Base-by-base conservation (phyloP, 78 protist genomes). In the Tieghemostelium lacteum region DNA sequence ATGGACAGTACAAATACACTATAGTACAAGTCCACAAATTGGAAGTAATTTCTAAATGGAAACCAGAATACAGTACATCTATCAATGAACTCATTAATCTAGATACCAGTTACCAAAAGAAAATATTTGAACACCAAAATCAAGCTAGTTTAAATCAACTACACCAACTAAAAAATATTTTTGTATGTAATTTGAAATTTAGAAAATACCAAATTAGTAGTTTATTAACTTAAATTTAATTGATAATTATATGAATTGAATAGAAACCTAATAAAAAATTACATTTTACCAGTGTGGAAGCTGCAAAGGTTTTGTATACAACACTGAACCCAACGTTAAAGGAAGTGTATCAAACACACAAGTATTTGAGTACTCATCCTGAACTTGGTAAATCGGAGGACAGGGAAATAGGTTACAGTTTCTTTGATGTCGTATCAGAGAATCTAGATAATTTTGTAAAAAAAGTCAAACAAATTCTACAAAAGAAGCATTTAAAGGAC, bases 311-410 rank as follows among this genome's bases (percentile, higher is more conserved):
- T 26, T 19, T 71, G 24, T 52, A 22, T 33, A 52, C 26, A 28
- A 31, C 26, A 6, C 6, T 26, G 8, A 52, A 17, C 17, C 77
- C 77, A 71, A 71, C 36, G 6, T 50, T 31, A 71, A 17, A 31
- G 31, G 64, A 71, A 71, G 28, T 52, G 17, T 71, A 71, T 52
- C 31, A 16, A 29, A 22, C 77, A 33, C 50, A 33, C 31, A 71
- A 71, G 31, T 71, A 71, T 71, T 36, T 71, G 17, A 40, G 40
- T 50, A 31, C 60, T n/a, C 45, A 33, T 50, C 2, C 14, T 0
- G 10, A 29, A 50, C 7, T 71, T 5, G 6, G 17, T 5, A 71
- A 71, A 50, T 26, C 77, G 50, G 28, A 45, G 31, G 74, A 67
- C 12, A 57, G 39, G 24, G 24, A n/a, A 40, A 12, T 12, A n/a